Conservation (phyloP, 23 red algal genomes). For the Gracilaria domingensis region DNA sequence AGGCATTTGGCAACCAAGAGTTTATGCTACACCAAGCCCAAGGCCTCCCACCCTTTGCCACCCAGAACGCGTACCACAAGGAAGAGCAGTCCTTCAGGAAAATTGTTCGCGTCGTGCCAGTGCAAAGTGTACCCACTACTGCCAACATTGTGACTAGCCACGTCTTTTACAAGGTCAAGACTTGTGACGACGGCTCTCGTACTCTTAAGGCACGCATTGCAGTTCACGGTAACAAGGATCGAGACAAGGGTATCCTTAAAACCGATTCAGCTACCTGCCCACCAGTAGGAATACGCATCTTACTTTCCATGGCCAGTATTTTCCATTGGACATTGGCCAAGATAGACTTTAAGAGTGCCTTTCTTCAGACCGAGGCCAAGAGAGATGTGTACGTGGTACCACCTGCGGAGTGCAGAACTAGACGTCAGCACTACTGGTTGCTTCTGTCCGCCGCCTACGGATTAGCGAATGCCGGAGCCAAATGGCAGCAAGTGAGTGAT, state of each 20-base stretch:
- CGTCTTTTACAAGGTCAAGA: conserved; percentile 57
- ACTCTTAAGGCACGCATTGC: conserved; percentile 45
- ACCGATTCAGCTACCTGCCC: conserved; percentile 53
- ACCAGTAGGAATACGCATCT: conserved; percentile 23
- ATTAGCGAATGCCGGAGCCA: conserved; percentile 49
- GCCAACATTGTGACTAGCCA: conserved; percentile 51
- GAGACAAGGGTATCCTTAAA: not conserved
- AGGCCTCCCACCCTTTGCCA: conserved; percentile 15
- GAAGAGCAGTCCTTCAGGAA: conserved; percentile 62
- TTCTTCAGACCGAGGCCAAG: conserved; percentile 45
- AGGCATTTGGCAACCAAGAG: not conserved
- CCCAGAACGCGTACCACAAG: conserved; percentile 19
- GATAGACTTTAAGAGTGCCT: conserved; percentile 46
- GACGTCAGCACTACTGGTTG: conserved; percentile 28
- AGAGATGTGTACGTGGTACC: conserved; percentile 55
- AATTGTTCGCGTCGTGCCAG: conserved; percentile 30
- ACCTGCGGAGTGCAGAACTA: conserved; percentile 1
- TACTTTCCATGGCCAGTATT: conserved; percentile 20
- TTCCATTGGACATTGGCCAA: conserved; percentile 27
- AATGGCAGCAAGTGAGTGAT: conserved; percentile 49
- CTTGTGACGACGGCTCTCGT: conserved; percentile 29
- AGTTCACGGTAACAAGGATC: conserved; percentile 43
- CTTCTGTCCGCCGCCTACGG: conserved; percentile 42
- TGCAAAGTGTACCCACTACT: not conserved
- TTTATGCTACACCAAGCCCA: conserved; percentile 44